Evolutionary conservation across 352 stramenopile genomes (phyloP), one percentile per base, ranked within the genome.

Genomic region (Hyphochytrium catenoides): DNA sequence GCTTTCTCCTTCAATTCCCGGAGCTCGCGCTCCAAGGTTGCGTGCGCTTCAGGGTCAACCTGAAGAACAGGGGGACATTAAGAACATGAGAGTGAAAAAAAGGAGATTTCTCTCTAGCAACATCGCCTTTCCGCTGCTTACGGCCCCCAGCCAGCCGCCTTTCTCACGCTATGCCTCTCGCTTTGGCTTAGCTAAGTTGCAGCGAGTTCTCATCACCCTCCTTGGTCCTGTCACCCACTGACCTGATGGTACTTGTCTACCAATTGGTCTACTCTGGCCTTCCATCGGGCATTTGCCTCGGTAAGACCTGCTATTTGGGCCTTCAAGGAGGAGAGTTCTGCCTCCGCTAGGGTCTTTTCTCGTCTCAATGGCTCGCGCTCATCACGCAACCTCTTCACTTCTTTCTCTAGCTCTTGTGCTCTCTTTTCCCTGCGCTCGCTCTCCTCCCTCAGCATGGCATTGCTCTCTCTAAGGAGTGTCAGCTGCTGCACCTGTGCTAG

Each of bases 191-290:
- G n/a, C n/a, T n/a, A n/a, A n/a, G n/a, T n/a, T n/a, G n/a, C n/a
- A n/a, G n/a, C n/a, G n/a, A n/a, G n/a, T n/a, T n/a, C n/a, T n/a
- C n/a, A n/a, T n/a, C n/a, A n/a, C n/a, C n/a, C n/a, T n/a, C n/a
- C n/a, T n/a, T n/a, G n/a, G n/a, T n/a, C n/a, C n/a, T n/a, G n/a
- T n/a, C n/a, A n/a, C n/a, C n/a, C n/a, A n/a, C n/a, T n/a, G n/a
- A 38, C 33, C 36, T 79, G 66, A 34, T 79, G 63, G 31, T 76
- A 76, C 43, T 79, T 79, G 35, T 79, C 66, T 14, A 76, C 62
- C 36, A 79, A 21, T 39, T 76, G 66, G 31, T 76, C 59, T n/a
- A 79, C 62, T 7, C 66, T 63, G 26, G 62, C 47, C 41, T 79
- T 79, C 66, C 66, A 79, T 21, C 59, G 52, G 41, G 61, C 67